A percentile compares a stretch with the other conserved stretches of the same genome.
Conservation (phyloP, 805 yeast species). For the Candida jianshihensis region DNA sequence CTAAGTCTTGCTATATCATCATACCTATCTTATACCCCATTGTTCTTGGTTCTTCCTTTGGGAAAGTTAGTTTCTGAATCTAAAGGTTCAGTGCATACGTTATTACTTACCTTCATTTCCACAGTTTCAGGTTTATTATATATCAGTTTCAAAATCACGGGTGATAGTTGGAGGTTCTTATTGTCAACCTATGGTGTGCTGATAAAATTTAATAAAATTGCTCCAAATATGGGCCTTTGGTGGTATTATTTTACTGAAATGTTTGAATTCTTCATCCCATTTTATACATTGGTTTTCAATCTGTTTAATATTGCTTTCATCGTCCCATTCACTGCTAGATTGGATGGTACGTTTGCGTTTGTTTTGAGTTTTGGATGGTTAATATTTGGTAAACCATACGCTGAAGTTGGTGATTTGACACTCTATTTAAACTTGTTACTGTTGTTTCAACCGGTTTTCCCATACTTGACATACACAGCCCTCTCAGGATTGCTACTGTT, state of each 20-base stretch:
- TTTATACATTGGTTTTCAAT: slow-evolving; percentile 80
- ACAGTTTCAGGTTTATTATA: slow-evolving; percentile 25
- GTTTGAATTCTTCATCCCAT: slow-evolving; percentile 81
- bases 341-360: slow-evolving; percentile 59
- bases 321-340: slow-evolving; percentile 68
- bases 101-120: slow-evolving; percentile 22
- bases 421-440: slow-evolving; percentile 42
- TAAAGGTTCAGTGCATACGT: slow-evolving; percentile 16
- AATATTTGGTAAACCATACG: slow-evolving; percentile 73
- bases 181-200: slow-evolving; percentile 49
- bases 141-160: slow-evolving; percentile 33
- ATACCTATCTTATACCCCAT: slow-evolving; percentile 57
- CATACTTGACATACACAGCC: slow-evolving; percentile 38
- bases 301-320: slow-evolving; percentile 59
- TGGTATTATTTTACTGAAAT: slow-evolving; percentile 97
- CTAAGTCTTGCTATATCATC: slow-evolving; percentile 54
- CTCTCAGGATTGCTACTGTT: slow-evolving; percentile 47
- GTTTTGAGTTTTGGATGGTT: slow-evolving; percentile 43
- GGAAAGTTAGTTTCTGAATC: slow-evolving; percentile 22
- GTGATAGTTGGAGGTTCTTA: slow-evolving; percentile 39
- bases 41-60: slow-evolving; percentile 56
- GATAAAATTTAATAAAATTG: slow-evolving; percentile 57
- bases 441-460: slow-evolving; percentile 39
- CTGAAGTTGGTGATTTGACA: slow-evolving; percentile 74
- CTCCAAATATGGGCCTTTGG: slow-evolving; percentile 94